Evolutionary conservation across 208 protist species (phyloP).

Genomic region (Leishmania martiniquensis): DNA sequence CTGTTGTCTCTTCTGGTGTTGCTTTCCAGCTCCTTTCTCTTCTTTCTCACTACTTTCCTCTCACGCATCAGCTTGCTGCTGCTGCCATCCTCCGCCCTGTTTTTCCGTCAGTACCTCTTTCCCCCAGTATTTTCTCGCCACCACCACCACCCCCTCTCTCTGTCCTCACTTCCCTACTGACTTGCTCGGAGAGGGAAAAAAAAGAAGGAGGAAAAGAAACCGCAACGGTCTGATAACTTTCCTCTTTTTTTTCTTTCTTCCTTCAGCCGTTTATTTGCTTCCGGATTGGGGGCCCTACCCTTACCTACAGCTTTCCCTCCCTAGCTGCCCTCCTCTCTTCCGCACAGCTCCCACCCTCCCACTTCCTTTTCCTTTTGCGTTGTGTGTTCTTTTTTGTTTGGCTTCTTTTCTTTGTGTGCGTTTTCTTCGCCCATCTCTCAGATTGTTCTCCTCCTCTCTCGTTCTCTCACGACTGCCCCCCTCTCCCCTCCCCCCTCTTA

Average conservation of each 20-base stretch:
- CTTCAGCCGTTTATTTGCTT: background rate
- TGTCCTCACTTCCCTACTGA: background rate
- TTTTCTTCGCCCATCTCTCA: background rate
- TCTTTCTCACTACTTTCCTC: background rate
- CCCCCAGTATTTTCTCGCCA: background rate
- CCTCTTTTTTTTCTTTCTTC: background rate
- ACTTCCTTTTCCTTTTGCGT: background rate
- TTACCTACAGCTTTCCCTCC: background rate
- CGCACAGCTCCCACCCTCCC: background rate
- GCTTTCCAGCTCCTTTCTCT: background rate
- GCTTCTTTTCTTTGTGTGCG: background rate
- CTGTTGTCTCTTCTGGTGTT: background rate
- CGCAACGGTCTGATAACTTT: background rate
- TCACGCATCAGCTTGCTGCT: conserved; percentile 3
- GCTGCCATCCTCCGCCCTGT: background rate
- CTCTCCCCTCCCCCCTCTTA: background rate
- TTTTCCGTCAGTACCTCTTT: background rate
- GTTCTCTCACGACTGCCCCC: background rate
- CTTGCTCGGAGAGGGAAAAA: background rate
- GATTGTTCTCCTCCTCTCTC: background rate
- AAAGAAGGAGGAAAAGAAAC: background rate
- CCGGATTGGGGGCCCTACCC: background rate
- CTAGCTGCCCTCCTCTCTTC: background rate
- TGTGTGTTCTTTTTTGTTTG: conserved; percentile 2
- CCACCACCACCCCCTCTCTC: background rate